Evolutionary conservation across 768 basidiomycete genomes (phyloP), one percentile per base, ranked within the genome.

Genomic region (Boletus rubropictus): DNA sequence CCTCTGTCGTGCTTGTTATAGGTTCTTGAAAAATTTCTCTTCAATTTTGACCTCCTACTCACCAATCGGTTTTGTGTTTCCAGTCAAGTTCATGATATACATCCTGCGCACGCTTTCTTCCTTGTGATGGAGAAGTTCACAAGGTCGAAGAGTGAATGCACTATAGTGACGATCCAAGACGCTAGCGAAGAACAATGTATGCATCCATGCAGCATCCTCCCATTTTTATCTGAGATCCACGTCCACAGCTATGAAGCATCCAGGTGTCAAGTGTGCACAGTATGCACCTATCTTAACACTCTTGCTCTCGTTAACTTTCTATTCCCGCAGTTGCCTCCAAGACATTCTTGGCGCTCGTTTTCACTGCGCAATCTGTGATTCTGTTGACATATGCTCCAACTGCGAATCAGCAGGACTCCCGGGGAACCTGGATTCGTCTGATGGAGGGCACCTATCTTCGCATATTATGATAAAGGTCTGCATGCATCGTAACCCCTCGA

Each of bases 391-490:
- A 28, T 92, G 90, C 55, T 78, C 84, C 15, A 88, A 89, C 54
- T 92, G 89, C 61, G 89, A 92, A 63, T 84, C 86, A 10, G 88
- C 84, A 22, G 89, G 89, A 24, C 72, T 92, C 28, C 89, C 89
- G 3, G 89, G 88, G 6, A 89, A 88, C 49, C 67, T 90, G 9
- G 84, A 89, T 50, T 81, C 85, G 1, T 72, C 78, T 1, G 85
- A 89, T 33, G 84, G 81, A 5, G 89, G 86, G 0, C 89, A 91
- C 54, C 75, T 77, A 44, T 89, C 86, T 14, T 85, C 87, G 2
- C 93, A 97, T 60, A 92, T 95, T 54, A 79, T 95, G 77, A 89
- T 97, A 67, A 97, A 97, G 81, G 92, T 89, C 50, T 38, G 63
- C 44, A 21, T 12, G 5, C 22, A 7, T 24, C n/a, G 25, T 33